Percentiles rank a stretch among this genome's conserved stretches.
Evolutionary conservation across 805 yeast species (phyloP).

Genomic region (Pichia rugopelliculosa): DNA sequence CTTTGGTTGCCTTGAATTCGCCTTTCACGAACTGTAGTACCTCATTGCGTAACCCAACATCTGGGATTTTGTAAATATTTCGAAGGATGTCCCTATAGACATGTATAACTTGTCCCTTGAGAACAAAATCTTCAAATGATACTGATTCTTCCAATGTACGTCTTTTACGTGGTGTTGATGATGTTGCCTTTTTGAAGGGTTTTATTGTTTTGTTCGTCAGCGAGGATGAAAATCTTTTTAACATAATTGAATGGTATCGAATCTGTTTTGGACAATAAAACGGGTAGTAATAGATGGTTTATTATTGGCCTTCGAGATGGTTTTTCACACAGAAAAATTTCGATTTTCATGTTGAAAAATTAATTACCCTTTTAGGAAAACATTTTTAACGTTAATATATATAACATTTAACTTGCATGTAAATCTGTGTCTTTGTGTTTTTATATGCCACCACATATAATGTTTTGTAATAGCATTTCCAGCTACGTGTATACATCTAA

Average conservation of each 20-base stretch:
- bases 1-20: slow-evolving; percentile 23
- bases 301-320: not conserved
- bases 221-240: not conserved
- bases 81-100: slow-evolving; percentile 29
- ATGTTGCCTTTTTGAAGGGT: not conserved
- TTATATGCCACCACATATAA: no score
- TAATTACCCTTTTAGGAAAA: not conserved
- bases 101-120: slow-evolving; percentile 22
- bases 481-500: no score
- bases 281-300: not conserved
- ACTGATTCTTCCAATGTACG: slow-evolving; percentile 8
- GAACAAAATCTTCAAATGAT: slow-evolving; percentile 21
- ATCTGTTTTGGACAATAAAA: not conserved
- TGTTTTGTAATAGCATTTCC: no score
- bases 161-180: not conserved
- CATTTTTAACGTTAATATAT: no score
- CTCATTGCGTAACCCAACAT: slow-evolving; percentile 17
- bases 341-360: not conserved
- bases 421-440: no score
- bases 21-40: slow-evolving; percentile 24
- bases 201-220: slow-evolving; percentile 8
- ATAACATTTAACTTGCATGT: no score
- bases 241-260: not conserved
- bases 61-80: slow-evolving; percentile 20
- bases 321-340: not conserved